Base-by-base conservation (phyloP, 1,284 basidiomycete genomes). In the Ganoderma lucidum region DNA sequence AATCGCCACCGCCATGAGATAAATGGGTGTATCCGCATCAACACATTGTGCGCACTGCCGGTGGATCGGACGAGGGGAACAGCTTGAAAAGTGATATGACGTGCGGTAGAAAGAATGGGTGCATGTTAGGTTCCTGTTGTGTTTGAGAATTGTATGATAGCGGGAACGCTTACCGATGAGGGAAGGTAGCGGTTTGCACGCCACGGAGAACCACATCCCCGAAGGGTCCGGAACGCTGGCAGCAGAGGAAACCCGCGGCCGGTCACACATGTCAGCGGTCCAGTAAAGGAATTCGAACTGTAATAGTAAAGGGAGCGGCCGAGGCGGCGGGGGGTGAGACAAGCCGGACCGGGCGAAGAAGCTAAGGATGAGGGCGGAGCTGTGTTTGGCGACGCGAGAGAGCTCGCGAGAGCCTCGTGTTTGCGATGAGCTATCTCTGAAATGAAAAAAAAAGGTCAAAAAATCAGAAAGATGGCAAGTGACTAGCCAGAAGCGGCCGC, bases 221-320 rank as follows among this genome's bases (percentile, higher is more conserved):
- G 65, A 66, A 62, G 59, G 48, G 41, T 62, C 66, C 61, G 66
- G 62, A 41, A 63, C 66, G 62, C 65, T 64, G 37, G 30, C 17
- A 23, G 17, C 30, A 19, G 59, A 45, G 28, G 41, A 28, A 55
- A 17, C 23, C 23, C 23, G 23, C 23, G 23, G 28, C 37, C 61
- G 61, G 61, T 23, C 19, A 42, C 41, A 53, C 23, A 53, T 45
- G 30, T 35, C 30, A 59, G 60, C 28, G 48, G 48, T 41, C 48
- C n/a, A 48, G 42, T 58, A 35, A 35, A 35, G 35, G 35, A 35
- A 35, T 8, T 35, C 4, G 35, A 35, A 35, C 35, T 35, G 35
- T 23, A 32, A 23, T 23, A 23, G 23, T 23, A 23, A 23, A 9
- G 56, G 9, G 48, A 28, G 56, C 65, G 45, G 56, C 41, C 35